A percentile compares a stretch with the other conserved stretches of the same genome.
These are phyloP conservation scores for Rhodocollybia butyracea DNA, from an alignment of 768 basidiomycete species.

Conservation along the genomic window DNA sequence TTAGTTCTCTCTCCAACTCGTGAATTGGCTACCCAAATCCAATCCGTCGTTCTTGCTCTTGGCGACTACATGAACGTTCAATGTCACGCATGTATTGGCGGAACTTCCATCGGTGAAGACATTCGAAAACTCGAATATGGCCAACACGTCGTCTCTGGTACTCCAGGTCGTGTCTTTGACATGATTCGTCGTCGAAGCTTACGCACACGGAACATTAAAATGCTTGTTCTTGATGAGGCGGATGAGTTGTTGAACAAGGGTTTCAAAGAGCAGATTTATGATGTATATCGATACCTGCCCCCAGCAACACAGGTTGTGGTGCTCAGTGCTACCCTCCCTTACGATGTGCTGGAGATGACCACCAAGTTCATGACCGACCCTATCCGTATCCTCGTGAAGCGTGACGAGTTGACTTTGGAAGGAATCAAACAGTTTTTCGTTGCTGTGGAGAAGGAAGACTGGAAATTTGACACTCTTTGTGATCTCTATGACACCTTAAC, in stretches of 20 bases:
- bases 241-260: slow-evolving; percentile 97
- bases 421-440: slow-evolving; percentile 97
- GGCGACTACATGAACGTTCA: slow-evolving; percentile 99
- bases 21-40: slow-evolving; percentile 98
- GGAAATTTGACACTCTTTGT: slow-evolving; percentile 98
- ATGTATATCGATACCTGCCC: slow-evolving; percentile 96
- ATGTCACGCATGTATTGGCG: slow-evolving; percentile 97
- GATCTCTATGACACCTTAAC: slow-evolving; percentile 98
- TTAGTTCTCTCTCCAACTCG: slow-evolving; percentile 97
- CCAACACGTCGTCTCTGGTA: slow-evolving; percentile 96
- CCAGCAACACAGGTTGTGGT: slow-evolving; percentile 97
- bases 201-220: slow-evolving; percentile 96
- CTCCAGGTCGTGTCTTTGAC: slow-evolving; percentile 97
- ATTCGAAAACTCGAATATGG: slow-evolving; percentile 97
- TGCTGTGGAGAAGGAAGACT: slow-evolving; percentile 98
- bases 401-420: slow-evolving; percentile 97
- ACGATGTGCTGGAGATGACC: slow-evolving; percentile 98
- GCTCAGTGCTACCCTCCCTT: slow-evolving; percentile 92
- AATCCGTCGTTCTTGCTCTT: slow-evolving; percentile 92
- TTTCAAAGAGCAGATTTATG: slow-evolving; percentile 99
- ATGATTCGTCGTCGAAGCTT: slow-evolving; percentile 96
- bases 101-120: slow-evolving; percentile 95
- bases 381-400: slow-evolving; percentile 96
- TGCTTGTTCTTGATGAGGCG: slow-evolving; percentile 92
- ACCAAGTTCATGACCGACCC: slow-evolving; percentile 99